Conservation (phyloP, 148 eudicot species). For the Heliamphora exappendiculata region DNA sequence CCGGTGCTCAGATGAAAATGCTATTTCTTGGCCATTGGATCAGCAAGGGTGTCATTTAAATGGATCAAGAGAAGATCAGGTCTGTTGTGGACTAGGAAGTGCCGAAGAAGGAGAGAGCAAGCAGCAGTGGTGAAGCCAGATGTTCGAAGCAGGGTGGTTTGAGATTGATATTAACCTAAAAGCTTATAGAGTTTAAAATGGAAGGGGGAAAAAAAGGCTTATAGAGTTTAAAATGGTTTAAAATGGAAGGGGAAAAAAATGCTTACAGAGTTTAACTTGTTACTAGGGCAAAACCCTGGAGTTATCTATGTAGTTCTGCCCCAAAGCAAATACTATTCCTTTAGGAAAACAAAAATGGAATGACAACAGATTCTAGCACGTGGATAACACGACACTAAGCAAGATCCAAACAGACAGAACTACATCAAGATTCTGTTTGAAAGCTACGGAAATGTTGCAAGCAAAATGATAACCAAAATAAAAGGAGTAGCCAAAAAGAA, state of each 20-base stretch:
- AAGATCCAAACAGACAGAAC: not conserved
- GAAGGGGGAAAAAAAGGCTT: too few relatives aligned
- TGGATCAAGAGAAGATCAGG: not conserved
- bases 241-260: too few relatives aligned
- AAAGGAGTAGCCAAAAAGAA: not conserved
- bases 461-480: not conserved
- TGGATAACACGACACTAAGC: not conserved
- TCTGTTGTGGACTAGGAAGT: constrained; percentile 1
- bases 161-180: too few relatives aligned
- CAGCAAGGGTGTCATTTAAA: constrained; percentile 4
- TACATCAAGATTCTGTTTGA: not conserved
- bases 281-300: too few relatives aligned
- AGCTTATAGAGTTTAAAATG: too few relatives aligned
- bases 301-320: too few relatives aligned
- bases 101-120: constrained; percentile 1
- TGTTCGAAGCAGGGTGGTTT: too few relatives aligned
- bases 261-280: too few relatives aligned
- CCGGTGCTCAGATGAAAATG: not conserved
- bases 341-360: not conserved
- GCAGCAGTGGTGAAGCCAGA: too few relatives aligned
- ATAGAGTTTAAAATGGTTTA: too few relatives aligned
- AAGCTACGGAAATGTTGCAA: not conserved
- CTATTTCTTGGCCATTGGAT: not conserved
- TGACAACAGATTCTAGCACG: too few relatives aligned
- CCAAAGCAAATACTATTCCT: not conserved